Conservation (phyloP, 306 rosid genomes). For the Sechiopsis laciniata region DNA sequence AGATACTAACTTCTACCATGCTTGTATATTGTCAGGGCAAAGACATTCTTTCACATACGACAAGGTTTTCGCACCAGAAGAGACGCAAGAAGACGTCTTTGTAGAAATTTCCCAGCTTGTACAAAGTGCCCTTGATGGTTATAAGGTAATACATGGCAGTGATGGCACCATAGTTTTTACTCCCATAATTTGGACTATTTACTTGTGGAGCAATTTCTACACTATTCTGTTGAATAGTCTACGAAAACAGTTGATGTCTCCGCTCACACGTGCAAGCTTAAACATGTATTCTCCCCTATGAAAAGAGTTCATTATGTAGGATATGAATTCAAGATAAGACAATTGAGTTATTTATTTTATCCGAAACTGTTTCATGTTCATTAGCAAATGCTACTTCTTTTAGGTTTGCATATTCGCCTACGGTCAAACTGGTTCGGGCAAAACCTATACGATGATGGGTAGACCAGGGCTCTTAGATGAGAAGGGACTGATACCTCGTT, state of each 20-base stretch:
- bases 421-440: conserved; percentile 99
- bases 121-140: conserved; percentile 98
- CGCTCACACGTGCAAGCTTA: neutral
- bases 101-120: conserved; percentile 94
- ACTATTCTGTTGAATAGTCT: neutral
- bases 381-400: conserved; percentile 17
- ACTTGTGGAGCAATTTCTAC: neutral
- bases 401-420: conserved; percentile 97
- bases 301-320: neutral
- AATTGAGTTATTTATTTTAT: neutral
- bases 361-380: neutral
- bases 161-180: neutral
- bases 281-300: neutral
- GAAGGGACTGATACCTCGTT: conserved; percentile 91
- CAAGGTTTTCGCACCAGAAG: conserved; percentile 79
- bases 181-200: neutral
- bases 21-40: conserved; percentile 47
- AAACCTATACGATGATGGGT: conserved; percentile 99
- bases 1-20: neutral
- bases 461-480: conserved; percentile 64
- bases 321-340: conserved; percentile 6
- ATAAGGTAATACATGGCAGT: conserved; percentile 70
- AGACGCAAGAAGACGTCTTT: conserved; percentile 74
- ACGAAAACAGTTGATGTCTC: neutral
- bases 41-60: conserved; percentile 81